Percentiles rank a stretch among this genome's conserved stretches.
Conservation (phyloP, 1,284 basidiomycete species). For the Irpex sp. region DNA sequence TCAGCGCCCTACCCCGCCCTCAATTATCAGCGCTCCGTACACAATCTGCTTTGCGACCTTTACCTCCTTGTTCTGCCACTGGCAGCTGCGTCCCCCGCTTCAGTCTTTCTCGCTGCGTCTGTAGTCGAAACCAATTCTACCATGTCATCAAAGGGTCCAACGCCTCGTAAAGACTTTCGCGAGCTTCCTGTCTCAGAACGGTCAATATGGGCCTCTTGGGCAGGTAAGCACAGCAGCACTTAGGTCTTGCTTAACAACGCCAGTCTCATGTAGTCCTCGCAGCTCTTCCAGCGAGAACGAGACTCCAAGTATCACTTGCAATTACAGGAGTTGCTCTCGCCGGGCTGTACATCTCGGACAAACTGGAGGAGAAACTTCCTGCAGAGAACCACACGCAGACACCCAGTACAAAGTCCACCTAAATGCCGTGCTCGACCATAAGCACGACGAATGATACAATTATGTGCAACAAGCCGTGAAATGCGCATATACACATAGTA, state of each 20-base stretch:
- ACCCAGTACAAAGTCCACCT: background rate
- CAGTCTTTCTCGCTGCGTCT: background rate
- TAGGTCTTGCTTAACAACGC: background rate
- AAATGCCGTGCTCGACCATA: background rate
- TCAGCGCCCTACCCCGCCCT: background rate
- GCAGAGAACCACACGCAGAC: constrained; percentile 8
- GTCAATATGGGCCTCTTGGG: constrained; percentile 31
- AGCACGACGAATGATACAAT: background rate
- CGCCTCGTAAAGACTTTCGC: constrained; percentile 3
- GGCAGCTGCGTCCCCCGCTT: background rate
- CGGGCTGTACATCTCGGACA: constrained; percentile 52
- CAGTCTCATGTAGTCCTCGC: background rate
- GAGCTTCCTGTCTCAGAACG: constrained; percentile 15
- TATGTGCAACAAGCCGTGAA: background rate
- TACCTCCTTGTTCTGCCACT: background rate
- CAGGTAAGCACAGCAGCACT: constrained; percentile 19
- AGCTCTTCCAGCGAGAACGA: constrained; percentile 57
- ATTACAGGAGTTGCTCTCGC: constrained; percentile 45
- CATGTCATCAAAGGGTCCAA: background rate
- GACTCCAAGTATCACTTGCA: constrained; percentile 52
- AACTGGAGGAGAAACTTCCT: constrained; percentile 43
- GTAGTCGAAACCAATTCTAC: background rate
- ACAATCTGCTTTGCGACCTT: too few species aligned
- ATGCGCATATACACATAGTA: background rate
- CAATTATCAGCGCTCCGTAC: too few species aligned